phyloP scores from a whole-genome alignment of 2,329 filamentous ascomycete species.

The Onygena corvina region DNA sequence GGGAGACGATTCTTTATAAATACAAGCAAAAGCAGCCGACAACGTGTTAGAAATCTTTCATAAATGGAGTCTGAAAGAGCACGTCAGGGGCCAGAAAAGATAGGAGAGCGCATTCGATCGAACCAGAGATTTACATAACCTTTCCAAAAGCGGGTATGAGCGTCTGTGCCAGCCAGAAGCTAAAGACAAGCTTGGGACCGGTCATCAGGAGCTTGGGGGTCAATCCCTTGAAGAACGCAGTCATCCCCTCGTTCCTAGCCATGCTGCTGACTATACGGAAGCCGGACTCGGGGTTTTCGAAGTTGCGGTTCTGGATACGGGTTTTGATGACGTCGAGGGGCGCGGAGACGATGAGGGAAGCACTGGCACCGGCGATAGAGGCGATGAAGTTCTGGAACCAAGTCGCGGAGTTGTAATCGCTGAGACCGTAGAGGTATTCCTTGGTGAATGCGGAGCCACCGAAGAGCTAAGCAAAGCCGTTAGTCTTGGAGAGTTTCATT shows the following conservation, averaged over 20 bases:
- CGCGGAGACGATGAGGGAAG: constrained; percentile 91
- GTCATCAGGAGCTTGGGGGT: constrained; percentile 98
- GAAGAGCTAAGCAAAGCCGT: constrained; percentile 56
- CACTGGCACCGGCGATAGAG: constrained; percentile 86
- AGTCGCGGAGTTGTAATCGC: constrained; percentile 87
- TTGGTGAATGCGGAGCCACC: constrained; percentile 95
- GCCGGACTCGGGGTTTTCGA: constrained; percentile 91
- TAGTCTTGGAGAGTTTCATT: constrained; percentile 12
- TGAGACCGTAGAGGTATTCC: constrained; percentile 80
- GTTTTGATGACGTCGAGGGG: constrained; percentile 97
- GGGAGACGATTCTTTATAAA: constrained; percentile 6
- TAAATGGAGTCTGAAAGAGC: not conserved
- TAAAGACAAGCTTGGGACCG: constrained; percentile 96
- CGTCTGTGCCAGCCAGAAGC: constrained; percentile 98
- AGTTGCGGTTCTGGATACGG: constrained; percentile 95
- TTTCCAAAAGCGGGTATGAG: constrained; percentile 85
- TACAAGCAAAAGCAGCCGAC: not conserved
- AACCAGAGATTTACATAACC: constrained; percentile 39
- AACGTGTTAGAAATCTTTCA: constrained; percentile 7
- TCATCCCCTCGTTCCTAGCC: constrained; percentile 75
- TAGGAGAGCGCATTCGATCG: not conserved
- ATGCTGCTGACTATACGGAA: constrained; percentile 87
- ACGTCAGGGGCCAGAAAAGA: not conserved
- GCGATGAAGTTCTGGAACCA: constrained; percentile 98
- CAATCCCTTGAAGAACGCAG: constrained; percentile 93